These are phyloP conservation scores for Yamadazyma sp. DNA, from an alignment of 805 yeast species.

Conservation along the genomic window DNA sequence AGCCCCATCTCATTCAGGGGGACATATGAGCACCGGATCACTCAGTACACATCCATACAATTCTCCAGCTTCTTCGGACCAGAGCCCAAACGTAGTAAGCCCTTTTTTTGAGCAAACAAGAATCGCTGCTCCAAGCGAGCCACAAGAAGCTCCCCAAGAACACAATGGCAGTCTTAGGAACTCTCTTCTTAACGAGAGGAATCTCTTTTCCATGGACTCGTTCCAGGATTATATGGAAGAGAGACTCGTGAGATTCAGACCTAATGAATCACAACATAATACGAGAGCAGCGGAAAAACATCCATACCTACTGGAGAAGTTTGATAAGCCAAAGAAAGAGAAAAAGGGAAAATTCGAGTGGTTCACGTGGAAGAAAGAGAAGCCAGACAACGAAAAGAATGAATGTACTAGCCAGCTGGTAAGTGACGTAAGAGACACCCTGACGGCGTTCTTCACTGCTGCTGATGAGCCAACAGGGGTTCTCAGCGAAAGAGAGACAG, in stretches of 20 bases:
- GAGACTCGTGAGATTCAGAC: constrained; percentile 31
- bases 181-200: constrained; percentile 1
- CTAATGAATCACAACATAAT: constrained; percentile 33
- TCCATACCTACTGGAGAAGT: constrained; percentile 21
- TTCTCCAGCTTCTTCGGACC: constrained; percentile 1
- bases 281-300: constrained; percentile 21
- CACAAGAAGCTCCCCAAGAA: background rate
- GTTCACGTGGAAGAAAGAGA: constrained; percentile 3
- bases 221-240: constrained; percentile 31
- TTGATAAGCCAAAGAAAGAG: constrained; percentile 7
- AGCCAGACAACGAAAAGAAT: background rate
- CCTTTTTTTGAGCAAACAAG: constrained; percentile 2
- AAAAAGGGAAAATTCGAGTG: constrained; percentile 5
- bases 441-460: constrained; percentile 7
- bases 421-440: no score
- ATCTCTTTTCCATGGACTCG: constrained; percentile 7
- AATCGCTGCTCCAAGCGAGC: background rate
- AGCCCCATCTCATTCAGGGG: no score
- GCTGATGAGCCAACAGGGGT: constrained; percentile 1
- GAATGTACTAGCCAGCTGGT: background rate
- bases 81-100: background rate
- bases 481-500: background rate
- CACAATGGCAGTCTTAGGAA: background rate
- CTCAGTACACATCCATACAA: background rate
- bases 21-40: background rate